Evolutionary conservation across 805 yeast genomes (phyloP), one percentile per base, ranked within the genome.

Genomic region (Starmerella vaccinii): DNA sequence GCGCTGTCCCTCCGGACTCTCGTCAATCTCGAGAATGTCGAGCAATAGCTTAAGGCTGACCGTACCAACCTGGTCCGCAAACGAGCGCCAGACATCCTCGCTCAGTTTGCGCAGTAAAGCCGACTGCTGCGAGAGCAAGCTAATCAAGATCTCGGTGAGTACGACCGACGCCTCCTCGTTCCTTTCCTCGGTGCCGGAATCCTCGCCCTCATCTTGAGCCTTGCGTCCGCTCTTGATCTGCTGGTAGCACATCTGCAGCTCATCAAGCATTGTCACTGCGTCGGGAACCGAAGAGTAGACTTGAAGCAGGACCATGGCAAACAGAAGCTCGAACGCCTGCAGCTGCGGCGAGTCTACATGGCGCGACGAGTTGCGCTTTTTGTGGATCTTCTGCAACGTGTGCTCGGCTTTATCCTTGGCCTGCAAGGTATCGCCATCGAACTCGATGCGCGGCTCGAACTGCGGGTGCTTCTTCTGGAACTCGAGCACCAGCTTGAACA

Each of bases 1-100:
- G 23, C 75, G 73, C 65, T 85, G 92, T 1, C 97, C 97, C 57
- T 81, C 80, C 54, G 80, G 77, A 63, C 84, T 85, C 65, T 89
- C 97, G 61, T 77, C 80, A 0, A 94, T 73, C 16, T 68, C 57
- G 46, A 82, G 63, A 16, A 82, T 75, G 51, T 81, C 82, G 47
- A 71, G 70, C 44, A 83, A 59, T 22, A 77, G 65, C 10, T 68
- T 66, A 29, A 83, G 57, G 43, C 81, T 78, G 9, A 65, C 63
- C 10, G 56, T 59, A 2, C 70, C 71, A 27, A 81, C 65, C 30
- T 72, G 68, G 18, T 64, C 67, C n/a, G 78, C 64, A 51, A 81
- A 73, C 34, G 76, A 74, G 38, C 75, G 78, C 81, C 82, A 77
- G 10, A 76, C 77, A 19, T 73, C 67, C 50, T 75, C 69, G 35